A percentile compares a stretch with the other conserved stretches of the same genome.
Evolutionary conservation across 352 stramenopile genomes (phyloP).

Genomic region (Globisporangium abappressorium): DNA sequence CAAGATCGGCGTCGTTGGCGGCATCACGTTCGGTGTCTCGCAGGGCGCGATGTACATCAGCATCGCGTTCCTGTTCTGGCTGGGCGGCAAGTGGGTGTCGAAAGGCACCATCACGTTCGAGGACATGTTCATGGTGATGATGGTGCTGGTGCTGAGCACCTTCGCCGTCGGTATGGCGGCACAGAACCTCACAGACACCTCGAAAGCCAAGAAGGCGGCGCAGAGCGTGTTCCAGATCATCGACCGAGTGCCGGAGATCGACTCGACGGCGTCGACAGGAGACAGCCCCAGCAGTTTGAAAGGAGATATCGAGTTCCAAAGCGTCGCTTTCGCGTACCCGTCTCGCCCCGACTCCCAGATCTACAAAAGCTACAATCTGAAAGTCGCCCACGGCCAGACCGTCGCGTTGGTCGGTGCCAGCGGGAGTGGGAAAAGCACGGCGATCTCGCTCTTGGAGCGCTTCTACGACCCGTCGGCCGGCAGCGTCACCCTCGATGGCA

Average conservation of each 20-base stretch:
- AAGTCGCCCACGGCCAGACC: conserved; percentile 48
- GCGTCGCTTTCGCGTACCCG: conserved; percentile 67
- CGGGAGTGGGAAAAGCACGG: conserved; percentile 84
- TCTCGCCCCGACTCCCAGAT: conserved; percentile 42
- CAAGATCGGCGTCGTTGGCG: conserved; percentile 39
- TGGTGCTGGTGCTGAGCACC: conserved; percentile 33
- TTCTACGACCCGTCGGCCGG: conserved; percentile 60
- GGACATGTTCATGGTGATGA: conserved; percentile 37
- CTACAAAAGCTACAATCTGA: conserved; percentile 39
- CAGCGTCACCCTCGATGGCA: conserved; percentile 59
- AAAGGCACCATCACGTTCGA: conserved; percentile 38
- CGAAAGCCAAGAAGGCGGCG: conserved; percentile 29
- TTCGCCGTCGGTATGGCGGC: conserved; percentile 31
- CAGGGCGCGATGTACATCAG: conserved; percentile 49
- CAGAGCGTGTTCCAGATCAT: conserved; percentile 42
- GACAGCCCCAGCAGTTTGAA: background rate
- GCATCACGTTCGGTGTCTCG: conserved; percentile 45
- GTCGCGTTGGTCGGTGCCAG: conserved; percentile 84
- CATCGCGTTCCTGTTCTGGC: conserved; percentile 67
- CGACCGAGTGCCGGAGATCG: conserved; percentile 31
- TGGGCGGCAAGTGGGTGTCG: conserved; percentile 39
- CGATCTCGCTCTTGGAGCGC: conserved; percentile 71
- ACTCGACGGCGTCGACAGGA: background rate
- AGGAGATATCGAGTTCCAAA: conserved; percentile 72
- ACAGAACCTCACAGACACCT: conserved; percentile 27